Evolutionary conservation across 495 filamentous ascomycete species (phyloP).

Genomic region (Hapsidospora chrysogenum): DNA sequence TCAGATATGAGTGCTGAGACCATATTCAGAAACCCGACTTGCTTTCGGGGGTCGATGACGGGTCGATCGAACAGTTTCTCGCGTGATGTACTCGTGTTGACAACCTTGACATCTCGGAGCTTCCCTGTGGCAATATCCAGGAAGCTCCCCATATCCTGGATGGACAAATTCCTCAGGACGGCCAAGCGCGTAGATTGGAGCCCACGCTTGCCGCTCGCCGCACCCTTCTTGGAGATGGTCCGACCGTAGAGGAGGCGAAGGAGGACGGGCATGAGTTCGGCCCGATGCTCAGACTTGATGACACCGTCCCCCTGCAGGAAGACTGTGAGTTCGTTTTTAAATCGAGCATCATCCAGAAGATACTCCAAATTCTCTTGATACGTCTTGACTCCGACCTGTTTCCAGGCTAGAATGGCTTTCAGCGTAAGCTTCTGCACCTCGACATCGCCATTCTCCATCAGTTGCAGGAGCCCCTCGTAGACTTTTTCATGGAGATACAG

Average conservation of each 20-base stretch:
- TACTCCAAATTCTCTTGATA: constrained; percentile 82
- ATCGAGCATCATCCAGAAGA: constrained; percentile 76
- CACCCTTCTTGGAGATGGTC: constrained; percentile 67
- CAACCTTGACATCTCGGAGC: constrained; percentile 38
- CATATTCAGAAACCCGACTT: constrained; percentile 81
- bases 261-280: constrained; percentile 63
- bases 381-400: constrained; percentile 49
- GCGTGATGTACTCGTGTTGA: constrained; percentile 28
- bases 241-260: constrained; percentile 80
- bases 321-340: constrained; percentile 78
- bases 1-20: constrained; percentile 73
- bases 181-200: constrained; percentile 47
- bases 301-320: constrained; percentile 71
- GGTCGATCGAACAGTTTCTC: constrained; percentile 36
- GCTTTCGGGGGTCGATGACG: constrained; percentile 49
- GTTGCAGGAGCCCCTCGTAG: constrained; percentile 49
- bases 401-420: constrained; percentile 81
- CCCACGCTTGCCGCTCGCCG: constrained; percentile 37
- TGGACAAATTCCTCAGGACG: constrained; percentile 28
- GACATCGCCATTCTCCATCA: constrained; percentile 72
- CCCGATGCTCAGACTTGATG: constrained; percentile 56
- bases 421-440: constrained; percentile 75
- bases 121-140: constrained; percentile 67
- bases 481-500: constrained; percentile 67
- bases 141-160: constrained; percentile 58